Evolutionary conservation across 495 filamentous ascomycete species (phyloP).

Genomic region (Daldinia loculata): DNA sequence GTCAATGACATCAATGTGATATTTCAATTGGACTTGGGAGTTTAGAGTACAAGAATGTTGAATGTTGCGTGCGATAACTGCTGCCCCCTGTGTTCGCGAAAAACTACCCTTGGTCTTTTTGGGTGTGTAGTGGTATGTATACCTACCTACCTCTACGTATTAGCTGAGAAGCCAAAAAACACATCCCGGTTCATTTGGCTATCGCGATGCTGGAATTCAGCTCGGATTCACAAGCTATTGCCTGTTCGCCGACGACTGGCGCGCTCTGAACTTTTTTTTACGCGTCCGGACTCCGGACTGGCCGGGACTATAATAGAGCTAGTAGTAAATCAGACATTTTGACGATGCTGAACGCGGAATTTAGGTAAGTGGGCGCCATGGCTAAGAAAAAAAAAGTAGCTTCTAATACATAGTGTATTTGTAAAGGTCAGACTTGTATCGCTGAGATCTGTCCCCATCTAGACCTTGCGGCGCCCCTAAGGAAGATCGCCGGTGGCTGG

Average conservation of each 20-base stretch:
- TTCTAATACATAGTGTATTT: neutral
- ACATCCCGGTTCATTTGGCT: constrained; percentile 22
- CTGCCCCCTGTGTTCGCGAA: constrained; percentile 22
- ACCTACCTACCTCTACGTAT: neutral
- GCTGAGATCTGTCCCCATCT: constrained; percentile 1
- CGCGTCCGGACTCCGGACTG: constrained; percentile 34
- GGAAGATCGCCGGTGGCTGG: constrained; percentile 29
- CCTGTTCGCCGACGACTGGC: constrained; percentile 12
- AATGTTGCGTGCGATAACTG: constrained; percentile 9
- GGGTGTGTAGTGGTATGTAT: neutral
- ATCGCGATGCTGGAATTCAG: constrained; percentile 19
- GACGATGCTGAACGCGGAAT: constrained; percentile 8
- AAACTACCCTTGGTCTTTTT: constrained; percentile 14
- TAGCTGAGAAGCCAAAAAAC: constrained; percentile 27
- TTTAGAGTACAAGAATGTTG: constrained; percentile 4
- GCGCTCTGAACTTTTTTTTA: constrained; percentile 15
- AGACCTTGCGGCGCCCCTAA: constrained; percentile 21
- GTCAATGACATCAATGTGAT: constrained; percentile 34
- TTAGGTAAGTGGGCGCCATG: constrained; percentile 30
- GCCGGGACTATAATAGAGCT: constrained; percentile 20
- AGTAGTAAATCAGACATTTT: constrained; percentile 28
- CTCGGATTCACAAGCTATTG: constrained; percentile 18
- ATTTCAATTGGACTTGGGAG: neutral
- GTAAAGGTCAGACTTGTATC: neutral
- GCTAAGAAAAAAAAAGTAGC: constrained; percentile 8